These are phyloP conservation scores for Glonium stellatum DNA, from an alignment of 495 filamentous ascomycete genomes.

Conservation along the genomic window DNA sequence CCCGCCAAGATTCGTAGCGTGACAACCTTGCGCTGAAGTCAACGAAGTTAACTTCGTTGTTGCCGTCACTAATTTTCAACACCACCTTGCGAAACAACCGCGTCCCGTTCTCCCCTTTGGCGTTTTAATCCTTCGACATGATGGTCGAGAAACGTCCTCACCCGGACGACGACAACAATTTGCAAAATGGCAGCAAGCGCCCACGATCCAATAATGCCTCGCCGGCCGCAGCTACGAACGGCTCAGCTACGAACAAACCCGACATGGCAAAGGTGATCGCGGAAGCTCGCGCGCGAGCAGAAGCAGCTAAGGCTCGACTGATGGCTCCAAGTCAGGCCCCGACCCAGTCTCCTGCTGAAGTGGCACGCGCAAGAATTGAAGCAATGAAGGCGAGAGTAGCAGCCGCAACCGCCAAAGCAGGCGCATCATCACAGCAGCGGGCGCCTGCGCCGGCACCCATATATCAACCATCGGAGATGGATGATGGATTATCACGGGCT, in stretches of 20 bases:
- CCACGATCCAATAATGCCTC: slow-evolving; percentile 58
- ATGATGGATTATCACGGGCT: slow-evolving; percentile 47
- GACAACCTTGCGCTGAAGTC: background rate
- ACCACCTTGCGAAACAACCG: background rate
- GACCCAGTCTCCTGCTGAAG: slow-evolving; percentile 26
- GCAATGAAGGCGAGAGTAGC: slow-evolving; percentile 79
- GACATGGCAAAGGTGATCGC: slow-evolving; percentile 13
- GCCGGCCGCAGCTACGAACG: slow-evolving; percentile 37
- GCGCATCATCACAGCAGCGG: slow-evolving; percentile 37
- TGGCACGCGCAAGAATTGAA: slow-evolving; percentile 42
- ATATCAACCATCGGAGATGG: slow-evolving; percentile 36
- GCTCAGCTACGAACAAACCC: slow-evolving; percentile 19
- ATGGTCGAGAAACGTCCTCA: slow-evolving; percentile 61
- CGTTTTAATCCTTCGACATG: background rate
- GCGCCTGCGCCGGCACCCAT: slow-evolving; percentile 29
- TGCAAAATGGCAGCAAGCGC: slow-evolving; percentile 43
- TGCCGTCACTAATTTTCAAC: background rate
- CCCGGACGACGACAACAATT: slow-evolving; percentile 40
- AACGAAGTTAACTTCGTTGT: no score
- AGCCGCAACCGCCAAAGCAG: slow-evolving; percentile 59
- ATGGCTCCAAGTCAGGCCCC: slow-evolving; percentile 38
- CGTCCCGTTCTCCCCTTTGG: background rate
- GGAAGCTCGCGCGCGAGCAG: slow-evolving; percentile 4
- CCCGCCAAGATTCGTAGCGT: background rate
- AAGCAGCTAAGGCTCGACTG: slow-evolving; percentile 28